Evolutionary conservation across 2,329 filamentous ascomycete genomes (phyloP).

Genomic region (Hymenotorrendiella dingleyae): DNA sequence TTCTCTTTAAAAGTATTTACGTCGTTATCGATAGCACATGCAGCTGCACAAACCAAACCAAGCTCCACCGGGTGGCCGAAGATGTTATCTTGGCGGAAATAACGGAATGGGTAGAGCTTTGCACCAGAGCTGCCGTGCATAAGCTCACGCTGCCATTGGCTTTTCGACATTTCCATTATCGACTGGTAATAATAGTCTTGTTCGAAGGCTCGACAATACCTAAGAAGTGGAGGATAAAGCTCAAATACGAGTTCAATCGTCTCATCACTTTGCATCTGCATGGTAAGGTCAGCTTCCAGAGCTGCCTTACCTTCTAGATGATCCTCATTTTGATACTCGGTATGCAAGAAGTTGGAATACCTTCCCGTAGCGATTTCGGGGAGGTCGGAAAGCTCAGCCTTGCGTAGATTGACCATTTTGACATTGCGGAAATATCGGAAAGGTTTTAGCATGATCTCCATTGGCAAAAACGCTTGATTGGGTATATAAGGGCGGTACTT

Average conservation of each 20-base stretch:
- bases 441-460: neutral
- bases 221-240: neutral
- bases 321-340: neutral
- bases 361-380: neutral
- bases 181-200: neutral
- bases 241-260: slow-evolving; percentile 2
- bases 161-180: too few relatives aligned
- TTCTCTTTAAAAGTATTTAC: neutral
- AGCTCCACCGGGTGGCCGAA: slow-evolving; percentile 1
- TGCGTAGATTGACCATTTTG: neutral
- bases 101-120: too few relatives aligned
- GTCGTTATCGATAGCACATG: neutral
- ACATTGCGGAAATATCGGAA: neutral
- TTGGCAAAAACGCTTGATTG: neutral
- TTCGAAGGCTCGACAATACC: neutral
- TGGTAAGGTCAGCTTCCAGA: neutral
- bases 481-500: too few relatives aligned
- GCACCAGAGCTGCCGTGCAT: too few relatives aligned
- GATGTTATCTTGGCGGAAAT: too few relatives aligned
- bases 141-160: too few relatives aligned
- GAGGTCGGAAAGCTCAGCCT: neutral
- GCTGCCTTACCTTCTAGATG: neutral
- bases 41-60: neutral
- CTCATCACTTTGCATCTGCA: neutral
- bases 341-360: too few relatives aligned